Percentiles rank a stretch among this genome's conserved stretches.
Conservation (phyloP, 1,284 basidiomycete genomes). For the Rhodotorula sp. region DNA sequence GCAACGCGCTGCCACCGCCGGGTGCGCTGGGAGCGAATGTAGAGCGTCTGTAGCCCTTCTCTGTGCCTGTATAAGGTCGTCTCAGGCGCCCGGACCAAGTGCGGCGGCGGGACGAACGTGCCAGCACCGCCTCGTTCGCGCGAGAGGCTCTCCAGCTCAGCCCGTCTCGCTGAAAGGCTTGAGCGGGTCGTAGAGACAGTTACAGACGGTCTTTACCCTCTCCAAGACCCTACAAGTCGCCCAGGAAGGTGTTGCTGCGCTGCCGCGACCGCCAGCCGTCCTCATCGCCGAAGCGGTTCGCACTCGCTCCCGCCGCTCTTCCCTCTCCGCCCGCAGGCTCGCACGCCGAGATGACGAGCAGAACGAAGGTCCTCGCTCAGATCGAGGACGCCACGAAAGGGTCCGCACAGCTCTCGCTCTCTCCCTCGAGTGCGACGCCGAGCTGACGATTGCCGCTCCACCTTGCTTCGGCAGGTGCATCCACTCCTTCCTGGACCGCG, state of each 20-base stretch:
- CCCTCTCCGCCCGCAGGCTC: background rate
- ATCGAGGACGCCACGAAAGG: slow-evolving; percentile 1
- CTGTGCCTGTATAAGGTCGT: too few relatives aligned
- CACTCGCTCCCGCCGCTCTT: background rate
- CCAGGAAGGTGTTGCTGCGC: too few relatives aligned
- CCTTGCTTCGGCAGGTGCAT: background rate
- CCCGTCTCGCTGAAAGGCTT: too few relatives aligned
- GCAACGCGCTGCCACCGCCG: background rate
- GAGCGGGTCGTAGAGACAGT: background rate
- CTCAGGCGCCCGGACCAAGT: too few relatives aligned
- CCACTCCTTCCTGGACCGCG: background rate
- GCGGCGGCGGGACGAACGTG: too few relatives aligned
- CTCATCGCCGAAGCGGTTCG: background rate
- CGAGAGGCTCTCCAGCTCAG: too few relatives aligned
- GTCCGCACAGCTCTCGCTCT: background rate
- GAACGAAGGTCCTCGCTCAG: background rate
- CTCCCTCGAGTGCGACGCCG: background rate
- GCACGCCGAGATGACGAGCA: background rate
- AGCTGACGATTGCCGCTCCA: background rate
- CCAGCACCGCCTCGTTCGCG: too few relatives aligned
- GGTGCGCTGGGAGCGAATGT: too few relatives aligned
- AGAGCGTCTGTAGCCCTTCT: too few relatives aligned
- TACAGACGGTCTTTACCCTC: background rate
- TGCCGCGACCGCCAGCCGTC: too few relatives aligned
- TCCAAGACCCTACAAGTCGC: too few relatives aligned